Evolutionary conservation across 2,329 filamentous ascomycete genomes (phyloP).

Genomic region (Colletotrichum falcatum): DNA sequence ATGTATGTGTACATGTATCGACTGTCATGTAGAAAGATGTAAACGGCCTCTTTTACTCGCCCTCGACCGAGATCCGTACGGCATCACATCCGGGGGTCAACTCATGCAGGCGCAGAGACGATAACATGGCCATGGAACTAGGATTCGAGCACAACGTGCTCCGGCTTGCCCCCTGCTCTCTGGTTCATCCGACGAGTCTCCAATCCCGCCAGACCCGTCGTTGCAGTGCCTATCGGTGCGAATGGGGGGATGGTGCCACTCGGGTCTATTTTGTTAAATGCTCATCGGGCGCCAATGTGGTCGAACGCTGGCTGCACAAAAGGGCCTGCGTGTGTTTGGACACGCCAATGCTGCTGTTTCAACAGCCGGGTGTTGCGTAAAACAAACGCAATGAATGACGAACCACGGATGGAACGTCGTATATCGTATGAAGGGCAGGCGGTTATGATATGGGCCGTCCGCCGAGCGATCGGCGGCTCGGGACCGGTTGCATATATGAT

Average conservation of each 20-base stretch:
- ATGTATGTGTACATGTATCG: slow-evolving; percentile 23
- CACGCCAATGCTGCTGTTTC: background rate
- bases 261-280: background rate
- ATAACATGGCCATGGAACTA: background rate
- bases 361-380: background rate
- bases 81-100: background rate
- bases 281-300: background rate
- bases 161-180: too few relatives aligned
- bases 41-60: slow-evolving; percentile 5
- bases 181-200: too few relatives aligned
- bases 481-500: too few relatives aligned
- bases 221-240: too few relatives aligned
- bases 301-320: too few relatives aligned
- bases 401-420: background rate
- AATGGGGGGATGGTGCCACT: too few relatives aligned
- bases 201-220: too few relatives aligned
- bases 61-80: background rate
- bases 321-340: too few relatives aligned
- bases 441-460: background rate
- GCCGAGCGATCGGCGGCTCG: background rate
- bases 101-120: background rate
- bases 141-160: background rate
- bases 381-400: background rate
- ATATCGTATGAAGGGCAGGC: background rate
- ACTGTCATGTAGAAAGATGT: slow-evolving; percentile 4